Evolutionary conservation across 2,329 filamentous ascomycete species (phyloP), one percentile per base, ranked within the genome.

Genomic region (Beauveria australis): DNA sequence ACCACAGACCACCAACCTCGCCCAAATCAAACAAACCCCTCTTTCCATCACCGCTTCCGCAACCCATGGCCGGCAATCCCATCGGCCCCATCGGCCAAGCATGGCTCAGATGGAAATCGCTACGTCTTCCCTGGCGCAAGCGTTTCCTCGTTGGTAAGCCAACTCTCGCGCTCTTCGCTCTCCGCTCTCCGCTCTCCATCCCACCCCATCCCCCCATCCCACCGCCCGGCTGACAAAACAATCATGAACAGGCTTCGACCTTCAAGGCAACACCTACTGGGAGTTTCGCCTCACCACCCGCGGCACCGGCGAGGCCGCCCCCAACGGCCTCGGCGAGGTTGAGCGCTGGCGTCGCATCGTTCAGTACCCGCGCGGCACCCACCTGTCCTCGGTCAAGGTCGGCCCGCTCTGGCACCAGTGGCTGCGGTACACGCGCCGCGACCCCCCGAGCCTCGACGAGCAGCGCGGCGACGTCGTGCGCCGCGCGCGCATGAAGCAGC

Each of bases 201-300:
- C 28, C 46, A 14, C 43, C 41, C 59, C 8, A 44, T 5, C 43
- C 44, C 59, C 37, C 61, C 55, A 51, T 60, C 59, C 37, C 51
- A 18, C 43, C 44, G 4, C 26, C 18, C 18, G 33, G 33, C 33
- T 37, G 33, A 37, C 33, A 37, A 37, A n/a, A n/a, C n/a, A 16
- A 26, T 22, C 22, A 26, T 2, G 2, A 28, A 8, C 63, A 88
- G 85, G 86, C 65, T 77, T 81, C 67, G 86, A 89, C 69, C 82
- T 88, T 61, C 69, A 82, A 26, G 84, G 85, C 60, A 88, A 88
- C 74, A 87, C 85, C 4, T 89, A 82, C 75, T 89, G 86, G 85
- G 83, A 87, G 67, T 87, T 88, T 73, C 79, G 78, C 62, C 80
- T 86, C 65, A 67, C 73, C 7, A 76, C 78, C 59, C 73, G 73